Evolutionary conservation across 2,329 filamentous ascomycete genomes (phyloP), one percentile per base, ranked within the genome.

Genomic region (Anthostomella pinea): DNA sequence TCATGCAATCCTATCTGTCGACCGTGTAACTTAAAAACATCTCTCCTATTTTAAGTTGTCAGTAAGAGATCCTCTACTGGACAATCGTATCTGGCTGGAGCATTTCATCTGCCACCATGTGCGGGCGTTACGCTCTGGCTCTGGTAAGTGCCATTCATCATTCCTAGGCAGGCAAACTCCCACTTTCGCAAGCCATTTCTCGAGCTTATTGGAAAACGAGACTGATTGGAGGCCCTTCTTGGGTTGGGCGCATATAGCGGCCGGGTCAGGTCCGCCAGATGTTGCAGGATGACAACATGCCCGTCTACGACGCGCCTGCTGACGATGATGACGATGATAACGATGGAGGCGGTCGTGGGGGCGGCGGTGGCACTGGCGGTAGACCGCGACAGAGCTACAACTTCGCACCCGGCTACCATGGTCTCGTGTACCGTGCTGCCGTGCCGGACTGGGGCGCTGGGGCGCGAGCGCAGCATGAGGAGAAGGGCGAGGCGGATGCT

Each of bases 401-500:
- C 60, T 94, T 98, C 58, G 88, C 91, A 0, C 93, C 93, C 0
- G 86, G 90, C 0, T 86, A 88, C 44, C 75, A 85, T 54, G 91
- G 93, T 21, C 70, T 93, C 16, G 86, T 97, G 17, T 95, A 95
- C 59, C 80, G 89, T 41, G 87, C 87, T 21, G 79, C 88, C 33
- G 74, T 76, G 5, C 73, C 80, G 9, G 79, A 83, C 40, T 67
- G 68, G 45, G 79, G 78, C n/a, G 71, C 73, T 10, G 72, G 73
- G 1, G 62, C 63, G 11, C 50, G 51, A 51, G 39, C 44, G 29
- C 40, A 36, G 37, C 33, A 40, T 39, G 19, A 45, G 45, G 33
- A 32, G 45, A 58, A 38, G 46, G 48, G 33, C 53, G 33, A 20
- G 19, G 43, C 30, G 11, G 29, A 6, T 8, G 26, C 41, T 11